Conservation (phyloP, 2,329 filamentous ascomycete species). For the Thermoascus crustaceus region DNA sequence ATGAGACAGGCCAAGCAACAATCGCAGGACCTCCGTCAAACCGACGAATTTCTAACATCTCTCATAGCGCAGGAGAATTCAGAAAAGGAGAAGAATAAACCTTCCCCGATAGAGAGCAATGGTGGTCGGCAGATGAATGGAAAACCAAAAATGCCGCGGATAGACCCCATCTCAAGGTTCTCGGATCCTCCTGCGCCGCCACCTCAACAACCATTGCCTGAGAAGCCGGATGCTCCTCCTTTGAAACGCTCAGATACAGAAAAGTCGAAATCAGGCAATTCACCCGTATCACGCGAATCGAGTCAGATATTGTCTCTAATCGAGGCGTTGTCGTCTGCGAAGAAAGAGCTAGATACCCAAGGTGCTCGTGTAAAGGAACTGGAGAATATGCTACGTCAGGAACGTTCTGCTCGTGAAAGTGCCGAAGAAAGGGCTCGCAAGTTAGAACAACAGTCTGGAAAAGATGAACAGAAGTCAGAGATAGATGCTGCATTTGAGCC, state of each 20-base stretch:
- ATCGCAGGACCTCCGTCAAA: slow-evolving; percentile 73
- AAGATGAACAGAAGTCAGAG: slow-evolving; percentile 31
- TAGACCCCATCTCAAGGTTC: slow-evolving; percentile 74
- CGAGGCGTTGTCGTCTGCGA: slow-evolving; percentile 74
- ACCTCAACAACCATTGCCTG: slow-evolving; percentile 83
- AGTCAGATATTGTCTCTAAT: slow-evolving; percentile 77
- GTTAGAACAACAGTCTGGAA: slow-evolving; percentile 53
- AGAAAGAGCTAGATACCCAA: slow-evolving; percentile 80
- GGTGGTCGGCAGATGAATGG: slow-evolving; percentile 40
- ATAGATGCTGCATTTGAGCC: slow-evolving; percentile 44
- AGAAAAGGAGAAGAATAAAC: slow-evolving; percentile 43
- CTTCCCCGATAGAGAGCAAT: slow-evolving; percentile 37
- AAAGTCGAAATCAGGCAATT: slow-evolving; percentile 48
- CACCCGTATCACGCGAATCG: slow-evolving; percentile 46
- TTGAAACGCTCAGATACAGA: slow-evolving; percentile 71
- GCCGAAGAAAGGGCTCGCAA: slow-evolving; percentile 75
- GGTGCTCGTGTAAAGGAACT: slow-evolving; percentile 69
- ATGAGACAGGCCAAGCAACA: slow-evolving; percentile 86
- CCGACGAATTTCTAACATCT: slow-evolving; percentile 70
- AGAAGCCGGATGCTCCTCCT: slow-evolving; percentile 67
- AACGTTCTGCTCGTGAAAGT: slow-evolving; percentile 70
- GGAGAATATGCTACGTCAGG: slow-evolving; percentile 68
- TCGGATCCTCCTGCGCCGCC: slow-evolving; percentile 89
- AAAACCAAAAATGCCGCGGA: slow-evolving; percentile 44
- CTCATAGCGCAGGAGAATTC: slow-evolving; percentile 64